A percentile compares a stretch with the other conserved stretches of the same genome.
These are phyloP conservation scores for Fragilaria crotonensis DNA, from an alignment of 108 stramenopile species.

Conservation along the genomic window DNA sequence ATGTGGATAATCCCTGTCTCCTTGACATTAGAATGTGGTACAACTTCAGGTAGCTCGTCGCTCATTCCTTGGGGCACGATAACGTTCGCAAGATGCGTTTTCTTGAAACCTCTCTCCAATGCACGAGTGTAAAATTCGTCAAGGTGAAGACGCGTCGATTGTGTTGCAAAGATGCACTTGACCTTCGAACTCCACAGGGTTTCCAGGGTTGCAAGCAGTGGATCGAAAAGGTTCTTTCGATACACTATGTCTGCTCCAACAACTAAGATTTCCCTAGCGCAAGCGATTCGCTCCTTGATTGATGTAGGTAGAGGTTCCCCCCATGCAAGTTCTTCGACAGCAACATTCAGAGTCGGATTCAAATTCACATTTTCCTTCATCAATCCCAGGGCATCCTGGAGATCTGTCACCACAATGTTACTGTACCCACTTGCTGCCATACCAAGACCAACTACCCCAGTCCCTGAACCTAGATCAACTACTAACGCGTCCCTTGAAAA, in stretches of 20 bases:
- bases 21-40: neutral
- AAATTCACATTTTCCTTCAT: neutral
- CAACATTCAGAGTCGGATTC: neutral
- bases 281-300: neutral
- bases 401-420: neutral
- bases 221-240: neutral
- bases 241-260: neutral
- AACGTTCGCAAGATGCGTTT: neutral
- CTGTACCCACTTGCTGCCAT: neutral
- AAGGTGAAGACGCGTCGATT: neutral
- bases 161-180: neutral
- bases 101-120: neutral
- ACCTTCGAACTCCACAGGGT: neutral
- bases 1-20: neutral
- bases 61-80: neutral
- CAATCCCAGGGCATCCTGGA: neutral
- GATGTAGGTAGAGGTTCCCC: neutral
- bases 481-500: neutral
- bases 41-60: neutral
- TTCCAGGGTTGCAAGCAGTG: neutral
- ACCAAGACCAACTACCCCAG: neutral
- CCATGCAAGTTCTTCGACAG: neutral
- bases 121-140: neutral
- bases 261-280: neutral
- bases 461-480: neutral